Evolutionary conservation across 306 rosid species (phyloP), one percentile per base, ranked within the genome.

Genomic region (Castanea sativa): DNA sequence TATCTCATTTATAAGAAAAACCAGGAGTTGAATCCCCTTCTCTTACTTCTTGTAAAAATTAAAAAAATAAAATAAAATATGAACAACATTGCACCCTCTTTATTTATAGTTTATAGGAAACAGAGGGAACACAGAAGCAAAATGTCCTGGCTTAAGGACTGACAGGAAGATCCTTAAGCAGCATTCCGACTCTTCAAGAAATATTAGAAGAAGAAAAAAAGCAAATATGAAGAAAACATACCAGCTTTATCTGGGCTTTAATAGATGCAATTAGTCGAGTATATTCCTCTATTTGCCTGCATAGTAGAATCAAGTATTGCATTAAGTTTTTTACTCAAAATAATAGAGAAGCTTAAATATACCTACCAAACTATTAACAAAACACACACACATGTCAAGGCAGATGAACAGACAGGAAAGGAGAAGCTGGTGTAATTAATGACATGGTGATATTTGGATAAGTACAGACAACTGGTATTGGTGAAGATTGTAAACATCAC

Each of bases 161-260:
- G 15, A 27, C 5, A 32, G 38, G 69, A 27, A 61, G 69, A 61
- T 60, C 33, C 69, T 13, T 27, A 27, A 61, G 30, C 19, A 5
- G 38, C 8, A 23, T 61, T 27, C 38, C 35, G 27, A 61, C 69
- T 61, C 14, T 16, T 8, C 16, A 25, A 53, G 45, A 14, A 55
- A 18, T 55, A 25, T 21, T 21, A 6, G 10, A 8, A 12, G 13
- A 30, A 51, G 49, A 43, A 71, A 45, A 67, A 64, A 35, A 10
- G 53, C 53, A 49, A 49, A 3, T 49, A 49, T 12, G 5, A 49
- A 49, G 53, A 76, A 52, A 51, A 72, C 81, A 20, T 91, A 95
- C 99, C 93, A 95, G 86, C 83, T 95, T 93, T 80, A 95, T 93
- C 83, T 93, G 97, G 55, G 99, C 90, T 78, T 95, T 95, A 30